These are phyloP conservation scores for Syzygium syzygioides DNA, from an alignment of 441 rosid genomes.

Conservation along the genomic window DNA sequence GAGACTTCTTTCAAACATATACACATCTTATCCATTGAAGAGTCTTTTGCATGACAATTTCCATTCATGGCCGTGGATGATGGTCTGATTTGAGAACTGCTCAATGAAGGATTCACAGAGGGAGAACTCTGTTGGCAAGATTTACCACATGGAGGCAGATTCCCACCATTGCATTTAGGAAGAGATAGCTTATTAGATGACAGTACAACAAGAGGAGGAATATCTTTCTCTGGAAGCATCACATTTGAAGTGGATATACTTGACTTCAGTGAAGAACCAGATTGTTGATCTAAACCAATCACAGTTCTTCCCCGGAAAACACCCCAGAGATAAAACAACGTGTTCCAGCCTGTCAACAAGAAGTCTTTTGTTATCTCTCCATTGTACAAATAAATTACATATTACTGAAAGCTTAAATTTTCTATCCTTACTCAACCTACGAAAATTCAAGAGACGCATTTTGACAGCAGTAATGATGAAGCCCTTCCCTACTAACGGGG, in stretches of 20 bases:
- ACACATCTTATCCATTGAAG: conserved; percentile 1
- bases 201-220: conserved; percentile 11
- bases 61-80: conserved; percentile 17
- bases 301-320: conserved; percentile 72
- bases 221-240: conserved; percentile 21
- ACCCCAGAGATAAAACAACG: conserved; percentile 87
- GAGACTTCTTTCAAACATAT: not conserved
- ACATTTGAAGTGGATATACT: conserved; percentile 27
- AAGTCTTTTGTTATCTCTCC: not conserved
- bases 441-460: not conserved
- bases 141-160: conserved; percentile 26
- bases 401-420: not conserved
- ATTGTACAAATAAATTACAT: not conserved
- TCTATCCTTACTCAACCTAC: not conserved
- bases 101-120: not conserved
- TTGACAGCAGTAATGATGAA: not conserved
- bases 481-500: not conserved
- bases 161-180: conserved; percentile 26
- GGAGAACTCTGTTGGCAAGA: conserved; percentile 9
- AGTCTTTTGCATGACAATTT: conserved; percentile 20
- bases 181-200: conserved; percentile 20
- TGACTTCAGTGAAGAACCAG: conserved; percentile 25
- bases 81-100: not conserved
- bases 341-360: conserved; percentile 88
- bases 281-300: conserved; percentile 15